Conservation (phyloP, 306 rosid genomes). For the Begonia peltatifolia region DNA sequence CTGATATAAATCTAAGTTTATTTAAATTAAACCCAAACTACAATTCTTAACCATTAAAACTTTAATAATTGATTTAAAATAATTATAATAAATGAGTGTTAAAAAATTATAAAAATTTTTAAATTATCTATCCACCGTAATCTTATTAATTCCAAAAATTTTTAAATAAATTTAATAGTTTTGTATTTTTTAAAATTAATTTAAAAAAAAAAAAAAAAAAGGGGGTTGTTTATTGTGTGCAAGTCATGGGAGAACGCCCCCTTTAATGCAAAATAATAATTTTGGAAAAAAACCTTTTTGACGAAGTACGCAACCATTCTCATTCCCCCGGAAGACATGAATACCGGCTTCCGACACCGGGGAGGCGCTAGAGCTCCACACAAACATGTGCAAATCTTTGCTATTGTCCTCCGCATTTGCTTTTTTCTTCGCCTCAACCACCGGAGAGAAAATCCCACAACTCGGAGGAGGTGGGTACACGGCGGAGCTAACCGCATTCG, state of each 20-base stretch:
- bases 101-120: too few species aligned
- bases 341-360: slow-evolving; percentile 79
- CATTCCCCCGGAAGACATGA: slow-evolving; percentile 64
- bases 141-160: too few species aligned
- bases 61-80: too few species aligned
- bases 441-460: slow-evolving; percentile 68
- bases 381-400: slow-evolving; percentile 79
- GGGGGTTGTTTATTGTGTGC: too few species aligned
- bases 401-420: slow-evolving; percentile 29
- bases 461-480: slow-evolving; percentile 43
- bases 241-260: too few species aligned
- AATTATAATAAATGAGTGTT: background rate
- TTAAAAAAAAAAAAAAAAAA: too few species aligned
- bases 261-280: too few species aligned
- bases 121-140: too few species aligned
- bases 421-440: slow-evolving; percentile 33
- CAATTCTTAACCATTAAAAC: too few species aligned
- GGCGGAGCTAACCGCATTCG: slow-evolving; percentile 9
- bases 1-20: background rate
- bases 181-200: too few species aligned
- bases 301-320: slow-evolving; percentile 37
- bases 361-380: slow-evolving; percentile 86
- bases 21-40: too few species aligned
- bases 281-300: slow-evolving; percentile 36
- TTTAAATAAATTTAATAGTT: too few species aligned